Base-by-base conservation (phyloP, 163 green algal genomes). In the Scenedesmus sp. region DNA sequence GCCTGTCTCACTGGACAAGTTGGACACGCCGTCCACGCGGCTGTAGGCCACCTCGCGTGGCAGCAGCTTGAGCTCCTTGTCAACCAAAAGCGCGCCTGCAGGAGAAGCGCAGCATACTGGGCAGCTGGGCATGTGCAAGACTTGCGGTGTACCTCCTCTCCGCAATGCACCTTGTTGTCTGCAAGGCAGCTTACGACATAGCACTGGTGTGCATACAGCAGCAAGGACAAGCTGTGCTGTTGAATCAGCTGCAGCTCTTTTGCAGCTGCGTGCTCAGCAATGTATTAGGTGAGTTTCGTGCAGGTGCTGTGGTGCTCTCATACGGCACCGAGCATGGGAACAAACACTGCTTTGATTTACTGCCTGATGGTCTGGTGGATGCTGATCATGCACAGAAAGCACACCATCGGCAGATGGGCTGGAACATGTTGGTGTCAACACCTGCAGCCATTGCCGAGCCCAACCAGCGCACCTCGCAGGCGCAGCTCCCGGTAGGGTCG, bases 61-160 rank as follows among this genome's bases (percentile, higher is more conserved):
- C 80, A 97, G 93, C 81, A 97, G 92, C 91, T 95, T 94, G 22
- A 97, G 93, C 93, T 97, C 94, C 10, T 95, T 93, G 65, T 96
- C 94, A 16, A 89, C 35, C 33, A 97, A 94, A 3, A 97, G 85
- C 0, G 95, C 93, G 46, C 95, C 94, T 96, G 93, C n/a, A 40
- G 44, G 81, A 83, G 42, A 76, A 5, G 49, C 44, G 44, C n/a
- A 24, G n/a, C 72, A 81, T 33, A 43, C 72, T 24, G 9, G 30
- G 26, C 35, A 44, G 22, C 35, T 43, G 22, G 56, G 18, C 72
- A 81, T 15, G 6, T n/a, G n/a, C n/a, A n/a, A n/a, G n/a, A n/a
- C n/a, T n/a, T n/a, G n/a, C n/a, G n/a, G n/a, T n/a, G n/a, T n/a
- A n/a, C n/a, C n/a, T n/a, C n/a, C n/a, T n/a, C n/a, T n/a, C n/a